phyloP scores from a whole-genome alignment of 148 eudicot species.

The Amaranthus palmeri region DNA sequence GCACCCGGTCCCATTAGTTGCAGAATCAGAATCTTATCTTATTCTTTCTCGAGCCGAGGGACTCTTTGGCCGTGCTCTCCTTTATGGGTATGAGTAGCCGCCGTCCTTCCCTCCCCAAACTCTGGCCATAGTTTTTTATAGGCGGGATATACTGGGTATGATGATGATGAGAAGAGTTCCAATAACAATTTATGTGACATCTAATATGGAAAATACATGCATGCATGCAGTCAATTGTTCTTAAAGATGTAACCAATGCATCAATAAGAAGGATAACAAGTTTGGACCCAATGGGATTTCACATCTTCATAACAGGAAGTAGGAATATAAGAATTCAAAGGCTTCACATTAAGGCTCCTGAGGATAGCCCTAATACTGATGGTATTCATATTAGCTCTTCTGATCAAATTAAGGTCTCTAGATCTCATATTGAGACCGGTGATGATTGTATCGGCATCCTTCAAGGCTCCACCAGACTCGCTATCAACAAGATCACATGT shows the following conservation, averaged over 20 bases:
- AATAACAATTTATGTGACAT: neutral
- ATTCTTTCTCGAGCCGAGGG: too few relatives aligned
- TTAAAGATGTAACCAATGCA: slow-evolving; percentile 37
- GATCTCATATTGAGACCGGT: slow-evolving; percentile 44
- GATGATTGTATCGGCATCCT: slow-evolving; percentile 71
- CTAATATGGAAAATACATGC: too few relatives aligned
- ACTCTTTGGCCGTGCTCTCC: too few relatives aligned
- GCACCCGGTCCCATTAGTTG: too few relatives aligned
- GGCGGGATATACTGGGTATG: too few relatives aligned
- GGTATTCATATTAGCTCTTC: slow-evolving; percentile 64
- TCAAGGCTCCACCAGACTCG: slow-evolving; percentile 49
- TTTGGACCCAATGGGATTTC: slow-evolving; percentile 65
- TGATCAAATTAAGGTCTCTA: slow-evolving; percentile 29
- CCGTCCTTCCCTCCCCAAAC: too few relatives aligned
- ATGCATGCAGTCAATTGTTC: slow-evolving; percentile 39
- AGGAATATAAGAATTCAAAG: slow-evolving; percentile 29
- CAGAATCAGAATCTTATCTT: too few relatives aligned
- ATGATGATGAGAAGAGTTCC: too few relatives aligned
- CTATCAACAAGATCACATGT: slow-evolving; percentile 41
- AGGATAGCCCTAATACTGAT: slow-evolving; percentile 57
- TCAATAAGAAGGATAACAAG: slow-evolving; percentile 35
- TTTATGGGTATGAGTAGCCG: too few relatives aligned
- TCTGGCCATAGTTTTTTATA: too few relatives aligned
- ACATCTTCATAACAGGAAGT: slow-evolving; percentile 41
- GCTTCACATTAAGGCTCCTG: slow-evolving; percentile 45